Conservation (phyloP, 768 basidiomycete species). For the Rhodotorula toruloides region DNA sequence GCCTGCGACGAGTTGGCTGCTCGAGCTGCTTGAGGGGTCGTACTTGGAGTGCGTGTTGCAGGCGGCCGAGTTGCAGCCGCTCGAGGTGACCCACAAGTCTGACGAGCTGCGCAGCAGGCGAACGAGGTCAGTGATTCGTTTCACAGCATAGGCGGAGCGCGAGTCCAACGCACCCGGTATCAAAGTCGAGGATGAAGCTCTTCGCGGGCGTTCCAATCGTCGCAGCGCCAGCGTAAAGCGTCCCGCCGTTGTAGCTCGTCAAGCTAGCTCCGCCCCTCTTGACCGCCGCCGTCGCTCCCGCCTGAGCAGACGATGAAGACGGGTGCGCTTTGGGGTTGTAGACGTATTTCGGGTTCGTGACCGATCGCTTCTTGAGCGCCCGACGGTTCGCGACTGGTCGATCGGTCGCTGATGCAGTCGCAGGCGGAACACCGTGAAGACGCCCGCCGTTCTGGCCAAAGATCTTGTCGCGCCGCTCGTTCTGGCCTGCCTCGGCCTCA, state of each 20-base stretch:
- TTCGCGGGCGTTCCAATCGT: slow-evolving; percentile 20
- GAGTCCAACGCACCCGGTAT: slow-evolving; percentile 23
- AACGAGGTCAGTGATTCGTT: no score
- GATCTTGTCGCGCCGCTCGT: not conserved
- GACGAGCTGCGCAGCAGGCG: slow-evolving; percentile 23
- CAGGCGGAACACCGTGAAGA: not conserved
- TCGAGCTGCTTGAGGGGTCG: slow-evolving; percentile 45
- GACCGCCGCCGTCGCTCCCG: not conserved
- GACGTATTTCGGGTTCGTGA: slow-evolving; percentile 26
- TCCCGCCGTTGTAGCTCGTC: slow-evolving; percentile 7
- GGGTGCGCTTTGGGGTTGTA: slow-evolving; percentile 8
- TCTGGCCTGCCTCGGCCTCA: not conserved
- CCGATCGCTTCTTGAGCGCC: slow-evolving; percentile 9
- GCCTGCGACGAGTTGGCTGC: slow-evolving; percentile 45
- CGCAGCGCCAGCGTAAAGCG: slow-evolving; percentile 20
- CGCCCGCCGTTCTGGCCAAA: not conserved
- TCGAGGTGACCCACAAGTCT: slow-evolving; percentile 39
- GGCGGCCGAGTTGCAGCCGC: slow-evolving; percentile 30
- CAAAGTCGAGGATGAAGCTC: slow-evolving; percentile 28
- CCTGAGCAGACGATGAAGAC: no score
- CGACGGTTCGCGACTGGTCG: slow-evolving; percentile 14
- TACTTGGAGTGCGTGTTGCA: slow-evolving; percentile 49
- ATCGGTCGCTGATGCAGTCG: not conserved
- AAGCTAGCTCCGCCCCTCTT: slow-evolving; percentile 10
- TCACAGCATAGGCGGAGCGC: no score